Base-by-base conservation (phyloP, 2,329 filamentous ascomycete genomes). In the Talaromyces sp. region DNA sequence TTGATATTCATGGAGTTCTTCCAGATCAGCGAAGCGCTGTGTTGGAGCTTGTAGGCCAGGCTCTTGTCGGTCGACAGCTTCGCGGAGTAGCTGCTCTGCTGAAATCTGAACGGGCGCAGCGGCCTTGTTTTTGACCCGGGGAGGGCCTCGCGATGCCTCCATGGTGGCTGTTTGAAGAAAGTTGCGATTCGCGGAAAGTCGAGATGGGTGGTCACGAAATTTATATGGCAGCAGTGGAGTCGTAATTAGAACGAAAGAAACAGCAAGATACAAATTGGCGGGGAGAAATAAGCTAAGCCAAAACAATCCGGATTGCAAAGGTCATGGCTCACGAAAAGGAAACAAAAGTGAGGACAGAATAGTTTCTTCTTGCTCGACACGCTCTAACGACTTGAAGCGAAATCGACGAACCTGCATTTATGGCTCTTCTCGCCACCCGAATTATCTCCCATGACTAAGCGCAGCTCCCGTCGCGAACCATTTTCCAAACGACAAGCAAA, bases 71-170 rank as follows among this genome's bases (percentile, higher is more conserved):
- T 99, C 94, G 60, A 97, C 94, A 60, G 94, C 94, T 80, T 99
- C 94, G 64, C 94, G 89, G 39, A 99, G 86, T 58, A 99, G 87
- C 79, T 99, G 94, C 76, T 99, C 94, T 62, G 94, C 94, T 62
- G 90, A 95, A 72, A 99, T 96, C 77, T 97, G 88, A 52, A 89
- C 80, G 36, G 88, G 90, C 77, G 93, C 93, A 1, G 94, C 84
- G 61, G 90, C 91, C 88, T 99, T 99, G 82, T 99, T 97, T 77
- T 97, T 97, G 81, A 99, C 94, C 83, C 91, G 83, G 11, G 94
- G 93, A 53, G 94, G 93, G 65, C 93, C 94, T 60, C 93, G 88
- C 63, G 89, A 87, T 52, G 88, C 85, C 81, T 97, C 93, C 92
- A 97, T 97, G 60, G 57, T 83, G 73, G 63, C 20, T 43, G 43